These are phyloP conservation scores for Naegleria lovaniensis DNA, from an alignment of 208 protist genomes.

Conservation along the genomic window DNA sequence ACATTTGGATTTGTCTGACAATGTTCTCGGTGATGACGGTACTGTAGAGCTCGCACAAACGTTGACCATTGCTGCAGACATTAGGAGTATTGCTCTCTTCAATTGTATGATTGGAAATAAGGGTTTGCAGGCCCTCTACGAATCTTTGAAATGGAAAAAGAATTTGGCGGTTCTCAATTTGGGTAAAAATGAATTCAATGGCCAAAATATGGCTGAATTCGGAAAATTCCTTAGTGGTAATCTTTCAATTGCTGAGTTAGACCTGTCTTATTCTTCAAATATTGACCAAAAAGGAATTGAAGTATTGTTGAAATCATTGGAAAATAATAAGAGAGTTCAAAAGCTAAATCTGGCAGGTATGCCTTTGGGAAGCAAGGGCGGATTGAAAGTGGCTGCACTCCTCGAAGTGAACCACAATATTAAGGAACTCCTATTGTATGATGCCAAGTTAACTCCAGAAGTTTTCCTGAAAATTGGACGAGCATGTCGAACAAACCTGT, in stretches of 20 bases:
- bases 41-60: background rate
- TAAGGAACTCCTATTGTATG: background rate
- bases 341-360: background rate
- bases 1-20: background rate
- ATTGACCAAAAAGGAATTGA: background rate
- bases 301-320: background rate
- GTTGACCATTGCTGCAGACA: background rate
- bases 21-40: background rate
- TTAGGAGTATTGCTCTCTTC: background rate
- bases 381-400: background rate
- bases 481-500: background rate
- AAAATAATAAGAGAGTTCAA: background rate
- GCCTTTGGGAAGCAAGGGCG: background rate
- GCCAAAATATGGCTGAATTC: background rate
- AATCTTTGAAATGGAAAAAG: background rate
- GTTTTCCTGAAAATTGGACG: background rate
- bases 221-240: background rate
- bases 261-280: background rate
- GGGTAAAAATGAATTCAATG: background rate
- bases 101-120: constrained; percentile 20
- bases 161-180: background rate
- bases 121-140: background rate
- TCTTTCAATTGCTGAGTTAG: background rate
- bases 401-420: background rate
- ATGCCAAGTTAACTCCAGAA: background rate